Conservation (phyloP, 768 basidiomycete genomes). For the Sarcodon sp. region DNA sequence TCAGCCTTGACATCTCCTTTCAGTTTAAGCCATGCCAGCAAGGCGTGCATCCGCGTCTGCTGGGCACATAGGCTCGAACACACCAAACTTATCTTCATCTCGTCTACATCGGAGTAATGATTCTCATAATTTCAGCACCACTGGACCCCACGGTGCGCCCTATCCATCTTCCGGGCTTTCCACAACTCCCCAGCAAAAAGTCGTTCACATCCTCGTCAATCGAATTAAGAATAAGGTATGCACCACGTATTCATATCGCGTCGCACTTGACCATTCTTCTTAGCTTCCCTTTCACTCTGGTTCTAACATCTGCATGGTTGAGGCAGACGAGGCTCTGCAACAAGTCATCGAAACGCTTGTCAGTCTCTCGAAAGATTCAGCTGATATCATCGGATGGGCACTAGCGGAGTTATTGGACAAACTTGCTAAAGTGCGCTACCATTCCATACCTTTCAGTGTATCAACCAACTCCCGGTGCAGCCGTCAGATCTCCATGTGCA, state of each 20-base stretch:
- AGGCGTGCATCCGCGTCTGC: conserved; percentile 53
- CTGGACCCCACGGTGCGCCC: conserved; percentile 5
- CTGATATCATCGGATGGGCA: conserved; percentile 72
- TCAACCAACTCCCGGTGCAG: background rate
- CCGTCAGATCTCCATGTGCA: conserved; percentile 37
- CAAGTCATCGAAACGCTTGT: conserved; percentile 70
- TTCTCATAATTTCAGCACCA: conserved; percentile 20
- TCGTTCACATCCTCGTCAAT: conserved; percentile 68
- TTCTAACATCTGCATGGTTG: conserved; percentile 53
- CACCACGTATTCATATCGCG: conserved; percentile 1
- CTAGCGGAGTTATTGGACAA: conserved; percentile 70
- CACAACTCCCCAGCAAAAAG: conserved; percentile 65
- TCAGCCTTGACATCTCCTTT: background rate
- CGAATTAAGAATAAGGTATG: conserved; percentile 72
- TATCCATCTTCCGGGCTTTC: conserved; percentile 5
- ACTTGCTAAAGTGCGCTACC: conserved; percentile 48
- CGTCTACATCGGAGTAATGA: conserved; percentile 54
- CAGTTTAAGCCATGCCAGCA: conserved; percentile 24
- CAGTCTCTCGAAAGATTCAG: conserved; percentile 63
- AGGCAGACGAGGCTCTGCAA: conserved; percentile 62
- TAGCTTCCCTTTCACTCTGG: conserved; percentile 86
- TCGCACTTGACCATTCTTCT: conserved; percentile 1
- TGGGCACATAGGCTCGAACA: conserved; percentile 20
- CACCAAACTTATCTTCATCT: conserved; percentile 14
- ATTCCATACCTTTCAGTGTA: conserved; percentile 1